Percentiles rank a stretch among this genome's conserved stretches.
phyloP scores from a whole-genome alignment of 2,329 filamentous ascomycete genomes.

The Beauveria rudraprayagi region DNA sequence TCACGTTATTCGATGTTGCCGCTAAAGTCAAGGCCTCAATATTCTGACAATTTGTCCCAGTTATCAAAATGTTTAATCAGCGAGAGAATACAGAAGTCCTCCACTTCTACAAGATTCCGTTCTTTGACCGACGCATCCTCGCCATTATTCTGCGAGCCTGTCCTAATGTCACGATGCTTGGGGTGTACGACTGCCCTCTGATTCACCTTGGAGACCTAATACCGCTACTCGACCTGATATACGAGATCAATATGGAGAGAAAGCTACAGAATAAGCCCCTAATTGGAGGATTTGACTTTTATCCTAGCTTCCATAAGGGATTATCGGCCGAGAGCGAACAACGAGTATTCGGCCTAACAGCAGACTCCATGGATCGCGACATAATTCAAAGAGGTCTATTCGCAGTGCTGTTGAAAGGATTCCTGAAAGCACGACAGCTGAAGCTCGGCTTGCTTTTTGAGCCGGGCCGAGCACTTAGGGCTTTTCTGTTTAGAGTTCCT shows the following conservation, averaged over 20 bases:
- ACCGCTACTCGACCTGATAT: slow-evolving; percentile 26
- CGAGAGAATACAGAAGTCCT: slow-evolving; percentile 18
- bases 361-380: slow-evolving; percentile 18
- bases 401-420: slow-evolving; percentile 25
- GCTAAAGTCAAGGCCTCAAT: too few relatives aligned
- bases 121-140: slow-evolving; percentile 26
- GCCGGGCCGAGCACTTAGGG: slow-evolving; percentile 21
- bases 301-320: slow-evolving; percentile 24
- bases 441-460: slow-evolving; percentile 23
- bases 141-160: slow-evolving; percentile 27
- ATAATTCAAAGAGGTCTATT: slow-evolving; percentile 26
- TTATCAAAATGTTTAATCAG: slow-evolving; percentile 17
- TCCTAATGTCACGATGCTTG: slow-evolving; percentile 24
- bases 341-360: slow-evolving; percentile 24
- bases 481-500: slow-evolving; percentile 23
- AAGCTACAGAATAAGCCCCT: slow-evolving; percentile 2
- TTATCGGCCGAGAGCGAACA: slow-evolving; percentile 14
- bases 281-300: slow-evolving; percentile 26
- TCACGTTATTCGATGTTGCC: neutral
- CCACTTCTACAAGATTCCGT: slow-evolving; percentile 22
- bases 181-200: slow-evolving; percentile 30
- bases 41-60: slow-evolving; percentile 14
- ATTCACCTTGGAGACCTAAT: slow-evolving; percentile 29
- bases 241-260: slow-evolving; percentile 26
- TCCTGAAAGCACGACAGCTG: slow-evolving; percentile 26